Conservation (phyloP, 495 filamentous ascomycete species). For the Beverwykella pulmonaria region DNA sequence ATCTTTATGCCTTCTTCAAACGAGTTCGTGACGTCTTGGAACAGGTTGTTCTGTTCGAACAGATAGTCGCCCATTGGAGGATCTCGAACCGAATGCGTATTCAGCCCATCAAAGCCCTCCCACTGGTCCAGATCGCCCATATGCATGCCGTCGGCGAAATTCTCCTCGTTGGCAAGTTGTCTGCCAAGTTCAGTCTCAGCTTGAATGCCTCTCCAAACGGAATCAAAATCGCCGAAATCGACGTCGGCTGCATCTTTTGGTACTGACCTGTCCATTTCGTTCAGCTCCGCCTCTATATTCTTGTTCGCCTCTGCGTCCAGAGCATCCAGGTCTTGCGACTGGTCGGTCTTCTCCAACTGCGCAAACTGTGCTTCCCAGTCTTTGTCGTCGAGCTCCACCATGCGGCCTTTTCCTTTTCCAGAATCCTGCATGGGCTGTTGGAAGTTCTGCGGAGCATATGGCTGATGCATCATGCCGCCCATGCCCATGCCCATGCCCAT, state of each 20-base stretch:
- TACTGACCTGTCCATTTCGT: slow-evolving; percentile 87
- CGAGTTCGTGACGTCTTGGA: slow-evolving; percentile 72
- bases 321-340: slow-evolving; percentile 54
- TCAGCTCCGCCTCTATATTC: slow-evolving; percentile 85
- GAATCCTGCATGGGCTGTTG: slow-evolving; percentile 61
- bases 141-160: slow-evolving; percentile 58
- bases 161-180: slow-evolving; percentile 67
- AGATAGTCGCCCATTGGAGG: slow-evolving; percentile 85
- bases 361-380: slow-evolving; percentile 97
- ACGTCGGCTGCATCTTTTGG: slow-evolving; percentile 30
- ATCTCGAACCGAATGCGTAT: slow-evolving; percentile 60
- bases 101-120: slow-evolving; percentile 69
- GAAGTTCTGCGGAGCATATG: slow-evolving; percentile 49
- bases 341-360: slow-evolving; percentile 75
- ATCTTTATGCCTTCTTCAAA: slow-evolving; percentile 91
- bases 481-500: slow-evolving; percentile 44
- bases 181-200: slow-evolving; percentile 75
- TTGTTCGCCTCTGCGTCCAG: slow-evolving; percentile 71
- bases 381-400: slow-evolving; percentile 89
- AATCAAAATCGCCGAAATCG: slow-evolving; percentile 81
- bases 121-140: slow-evolving; percentile 70
- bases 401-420: slow-evolving; percentile 84
- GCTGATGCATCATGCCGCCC: slow-evolving; percentile 46
- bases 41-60: slow-evolving; percentile 92
- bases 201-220: slow-evolving; percentile 83